Percentiles rank a stretch among this genome's conserved stretches.
Conservation (phyloP, 176 grass and related monocot species). For the Oryza meyeriana region DNA sequence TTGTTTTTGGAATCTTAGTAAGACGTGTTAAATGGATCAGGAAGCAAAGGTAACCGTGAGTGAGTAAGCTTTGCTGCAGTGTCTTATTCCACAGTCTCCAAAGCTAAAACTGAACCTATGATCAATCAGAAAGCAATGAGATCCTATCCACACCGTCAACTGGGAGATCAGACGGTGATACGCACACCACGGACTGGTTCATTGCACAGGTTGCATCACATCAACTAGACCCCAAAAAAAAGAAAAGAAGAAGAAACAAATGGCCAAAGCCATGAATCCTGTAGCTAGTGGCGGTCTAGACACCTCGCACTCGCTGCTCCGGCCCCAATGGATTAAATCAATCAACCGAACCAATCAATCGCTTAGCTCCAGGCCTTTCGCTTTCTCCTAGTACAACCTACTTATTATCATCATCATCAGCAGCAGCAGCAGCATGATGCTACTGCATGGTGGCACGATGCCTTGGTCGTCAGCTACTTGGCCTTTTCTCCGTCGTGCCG, state of each 20-base stretch:
- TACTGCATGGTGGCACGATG: neutral
- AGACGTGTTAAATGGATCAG: neutral
- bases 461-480: neutral
- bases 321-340: neutral
- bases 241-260: neutral
- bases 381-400: neutral
- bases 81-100: neutral
- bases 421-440: conserved; percentile 10
- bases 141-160: neutral
- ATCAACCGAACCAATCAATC: neutral
- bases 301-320: conserved; percentile 6
- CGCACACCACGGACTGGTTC: neutral
- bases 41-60: neutral
- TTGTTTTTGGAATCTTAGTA: neutral
- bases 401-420: neutral
- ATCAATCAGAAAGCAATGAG: neutral
- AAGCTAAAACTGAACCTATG: neutral
- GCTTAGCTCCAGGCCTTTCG: neutral
- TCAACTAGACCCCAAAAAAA: neutral
- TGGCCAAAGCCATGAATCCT: neutral
- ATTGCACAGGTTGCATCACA: neutral
- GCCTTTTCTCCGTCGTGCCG: neutral
- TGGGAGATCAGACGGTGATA: neutral
- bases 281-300: neutral
- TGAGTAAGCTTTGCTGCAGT: neutral